phyloP scores from a whole-genome alignment of 176 grass and related monocot genomes.

The Cymbopogon citratus region DNA sequence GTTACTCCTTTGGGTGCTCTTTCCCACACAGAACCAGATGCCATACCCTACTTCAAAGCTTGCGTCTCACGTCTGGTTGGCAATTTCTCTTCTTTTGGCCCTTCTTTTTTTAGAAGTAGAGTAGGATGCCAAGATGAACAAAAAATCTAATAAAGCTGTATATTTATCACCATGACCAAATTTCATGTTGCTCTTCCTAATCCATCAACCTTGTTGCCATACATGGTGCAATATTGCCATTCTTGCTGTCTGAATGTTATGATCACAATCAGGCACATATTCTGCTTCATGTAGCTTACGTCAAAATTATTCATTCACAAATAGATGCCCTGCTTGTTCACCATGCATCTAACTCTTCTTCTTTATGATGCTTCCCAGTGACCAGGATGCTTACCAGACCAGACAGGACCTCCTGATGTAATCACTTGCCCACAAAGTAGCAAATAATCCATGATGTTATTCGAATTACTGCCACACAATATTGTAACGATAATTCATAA shows the following conservation, averaged over 20 bases:
- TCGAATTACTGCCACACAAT: not conserved
- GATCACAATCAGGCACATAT: not conserved
- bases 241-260: not conserved
- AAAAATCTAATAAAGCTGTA: not conserved
- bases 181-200: not conserved
- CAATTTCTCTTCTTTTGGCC: slow-evolving; percentile 1
- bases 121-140: not conserved
- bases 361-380: slow-evolving; percentile 16
- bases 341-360: not conserved
- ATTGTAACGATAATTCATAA: not conserved
- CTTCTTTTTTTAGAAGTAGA: slow-evolving; percentile 12
- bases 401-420: not conserved
- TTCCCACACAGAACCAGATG: slow-evolving; percentile 56
- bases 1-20: slow-evolving; percentile 74
- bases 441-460: not conserved
- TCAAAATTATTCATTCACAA: not conserved
- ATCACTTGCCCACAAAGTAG: not conserved
- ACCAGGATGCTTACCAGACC: not conserved
- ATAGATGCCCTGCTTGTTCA: not conserved
- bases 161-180: not conserved
- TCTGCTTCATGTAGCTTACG: not conserved
- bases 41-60: slow-evolving; percentile 55
- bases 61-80: slow-evolving; percentile 43
- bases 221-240: not conserved
- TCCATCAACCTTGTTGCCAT: not conserved